These are phyloP conservation scores for Bathelium albidoporum DNA, from an alignment of 495 filamentous ascomycete genomes.

Conservation along the genomic window DNA sequence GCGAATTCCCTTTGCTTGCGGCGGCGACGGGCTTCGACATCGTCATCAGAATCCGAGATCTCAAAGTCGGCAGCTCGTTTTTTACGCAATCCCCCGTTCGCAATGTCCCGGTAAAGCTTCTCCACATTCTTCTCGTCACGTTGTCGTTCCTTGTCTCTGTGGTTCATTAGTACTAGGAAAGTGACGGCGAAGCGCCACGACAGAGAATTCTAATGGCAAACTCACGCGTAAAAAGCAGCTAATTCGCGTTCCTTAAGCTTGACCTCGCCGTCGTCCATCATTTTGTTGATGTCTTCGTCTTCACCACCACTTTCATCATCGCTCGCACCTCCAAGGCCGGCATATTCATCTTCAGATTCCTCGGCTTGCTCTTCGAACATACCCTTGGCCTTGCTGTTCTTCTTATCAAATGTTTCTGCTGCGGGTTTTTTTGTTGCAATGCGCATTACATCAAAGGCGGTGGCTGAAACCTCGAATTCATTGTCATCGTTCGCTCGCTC, in stretches of 20 bases:
- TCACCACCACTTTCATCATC: conserved; percentile 76
- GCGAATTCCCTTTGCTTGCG: conserved; percentile 83
- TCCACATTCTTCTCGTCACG: conserved; percentile 77
- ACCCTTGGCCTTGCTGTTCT: conserved; percentile 74
- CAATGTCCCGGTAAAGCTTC: conserved; percentile 86
- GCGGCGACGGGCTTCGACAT: conserved; percentile 64
- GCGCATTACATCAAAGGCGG: conserved; percentile 69
- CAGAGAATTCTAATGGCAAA: conserved; percentile 15
- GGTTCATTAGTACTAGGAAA: conserved; percentile 9
- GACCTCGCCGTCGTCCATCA: conserved; percentile 76
- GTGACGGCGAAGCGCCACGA: too few relatives aligned
- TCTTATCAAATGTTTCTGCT: conserved; percentile 58
- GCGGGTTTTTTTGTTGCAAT: conserved; percentile 50
- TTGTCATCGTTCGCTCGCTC: not conserved
- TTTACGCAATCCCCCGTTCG: conserved; percentile 70
- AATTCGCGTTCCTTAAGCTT: conserved; percentile 66
- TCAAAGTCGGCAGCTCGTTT: conserved; percentile 65
- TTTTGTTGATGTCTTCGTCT: conserved; percentile 62
- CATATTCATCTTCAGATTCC: conserved; percentile 98
- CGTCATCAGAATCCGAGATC: conserved; percentile 70
- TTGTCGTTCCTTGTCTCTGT: conserved; percentile 46
- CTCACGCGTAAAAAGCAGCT: conserved; percentile 83
- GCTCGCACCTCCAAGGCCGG: conserved; percentile 80
- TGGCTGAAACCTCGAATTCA: conserved; percentile 36
- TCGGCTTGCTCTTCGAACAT: conserved; percentile 90